These are phyloP conservation scores for Globisporangium nodosum DNA, from an alignment of 352 stramenopile genomes.

Conservation along the genomic window DNA sequence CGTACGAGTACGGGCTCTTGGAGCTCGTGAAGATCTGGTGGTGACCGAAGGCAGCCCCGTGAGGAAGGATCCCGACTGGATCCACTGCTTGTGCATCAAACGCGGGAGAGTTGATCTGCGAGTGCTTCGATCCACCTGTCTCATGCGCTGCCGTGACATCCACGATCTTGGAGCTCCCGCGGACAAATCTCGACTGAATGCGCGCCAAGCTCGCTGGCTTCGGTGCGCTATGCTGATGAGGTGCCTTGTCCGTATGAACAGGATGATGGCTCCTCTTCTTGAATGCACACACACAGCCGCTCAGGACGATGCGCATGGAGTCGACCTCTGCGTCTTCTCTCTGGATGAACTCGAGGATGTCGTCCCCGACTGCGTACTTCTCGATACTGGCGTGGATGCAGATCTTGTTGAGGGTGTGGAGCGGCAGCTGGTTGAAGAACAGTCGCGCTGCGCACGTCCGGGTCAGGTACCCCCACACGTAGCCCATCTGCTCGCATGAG, in stretches of 20 bases:
- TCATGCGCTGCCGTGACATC: not conserved
- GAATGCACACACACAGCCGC: constrained; percentile 40
- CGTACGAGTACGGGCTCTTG: constrained; percentile 34
- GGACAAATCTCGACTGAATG: constrained; percentile 28
- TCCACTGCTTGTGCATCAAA: constrained; percentile 9
- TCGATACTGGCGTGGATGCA: constrained; percentile 30
- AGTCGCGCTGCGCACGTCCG: constrained; percentile 20
- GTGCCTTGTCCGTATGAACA: not conserved
- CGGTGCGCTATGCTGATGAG: constrained; percentile 3
- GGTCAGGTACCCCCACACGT: constrained; percentile 26
- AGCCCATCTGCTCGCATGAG: constrained; percentile 34
- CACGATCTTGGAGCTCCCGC: constrained; percentile 6
- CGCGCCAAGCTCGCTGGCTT: constrained; percentile 19
- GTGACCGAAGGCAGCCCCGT: constrained; percentile 32
- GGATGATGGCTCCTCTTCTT: constrained; percentile 14
- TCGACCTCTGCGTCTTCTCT: constrained; percentile 23
- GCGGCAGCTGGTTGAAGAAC: constrained; percentile 37
- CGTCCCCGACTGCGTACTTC: constrained; percentile 16
- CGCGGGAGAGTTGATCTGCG: too few species aligned
- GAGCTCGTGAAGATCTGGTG: constrained; percentile 31
- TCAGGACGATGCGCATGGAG: constrained; percentile 32
- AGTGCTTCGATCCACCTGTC: too few species aligned
- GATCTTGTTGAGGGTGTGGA: constrained; percentile 21
- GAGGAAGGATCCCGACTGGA: constrained; percentile 30
- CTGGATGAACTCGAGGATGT: constrained; percentile 30